A percentile compares a stretch with the other conserved stretches of the same genome.
Evolutionary conservation across 371 early-diverging fungal species (phyloP).

Genomic region (Mucor sp.): DNA sequence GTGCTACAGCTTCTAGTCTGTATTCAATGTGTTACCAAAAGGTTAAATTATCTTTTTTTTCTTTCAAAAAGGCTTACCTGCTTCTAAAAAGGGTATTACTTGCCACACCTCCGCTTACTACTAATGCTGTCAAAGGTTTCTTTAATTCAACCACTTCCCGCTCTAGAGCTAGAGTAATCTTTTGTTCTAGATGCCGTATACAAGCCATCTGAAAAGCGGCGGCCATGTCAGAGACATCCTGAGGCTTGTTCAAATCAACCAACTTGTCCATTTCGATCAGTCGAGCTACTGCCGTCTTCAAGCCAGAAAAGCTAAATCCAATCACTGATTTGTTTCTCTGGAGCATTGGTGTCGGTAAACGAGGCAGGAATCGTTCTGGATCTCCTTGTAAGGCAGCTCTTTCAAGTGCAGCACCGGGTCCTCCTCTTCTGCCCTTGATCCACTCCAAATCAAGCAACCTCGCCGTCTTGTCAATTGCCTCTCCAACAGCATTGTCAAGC

Average conservation of each 20-base stretch:
- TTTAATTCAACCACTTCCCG: slow-evolving; percentile 42
- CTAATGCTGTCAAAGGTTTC: slow-evolving; percentile 59
- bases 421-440: slow-evolving; percentile 67
- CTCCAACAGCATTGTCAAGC: slow-evolving; percentile 81
- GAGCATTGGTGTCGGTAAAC: slow-evolving; percentile 70
- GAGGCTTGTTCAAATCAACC: slow-evolving; percentile 21
- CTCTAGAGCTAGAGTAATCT: slow-evolving; percentile 62
- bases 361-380: slow-evolving; percentile 45
- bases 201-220: slow-evolving; percentile 76
- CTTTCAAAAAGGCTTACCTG: slow-evolving; percentile 44
- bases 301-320: slow-evolving; percentile 80
- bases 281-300: slow-evolving; percentile 67
- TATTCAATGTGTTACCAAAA: not conserved
- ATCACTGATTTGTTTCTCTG: slow-evolving; percentile 56
- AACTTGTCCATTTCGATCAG: slow-evolving; percentile 43
- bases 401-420: slow-evolving; percentile 81
- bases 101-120: slow-evolving; percentile 86
- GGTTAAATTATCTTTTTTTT: not conserved
- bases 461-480: slow-evolving; percentile 83
- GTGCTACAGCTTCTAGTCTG: slow-evolving; percentile 48
- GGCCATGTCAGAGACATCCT: slow-evolving; percentile 68
- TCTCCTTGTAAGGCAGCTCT: slow-evolving; percentile 60
- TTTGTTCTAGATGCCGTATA: slow-evolving; percentile 69
- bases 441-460: slow-evolving; percentile 69
- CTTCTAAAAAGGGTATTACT: slow-evolving; percentile 62